Conservation (phyloP, 1,139 yeast species). For the Yamadazyma epiphylla region DNA sequence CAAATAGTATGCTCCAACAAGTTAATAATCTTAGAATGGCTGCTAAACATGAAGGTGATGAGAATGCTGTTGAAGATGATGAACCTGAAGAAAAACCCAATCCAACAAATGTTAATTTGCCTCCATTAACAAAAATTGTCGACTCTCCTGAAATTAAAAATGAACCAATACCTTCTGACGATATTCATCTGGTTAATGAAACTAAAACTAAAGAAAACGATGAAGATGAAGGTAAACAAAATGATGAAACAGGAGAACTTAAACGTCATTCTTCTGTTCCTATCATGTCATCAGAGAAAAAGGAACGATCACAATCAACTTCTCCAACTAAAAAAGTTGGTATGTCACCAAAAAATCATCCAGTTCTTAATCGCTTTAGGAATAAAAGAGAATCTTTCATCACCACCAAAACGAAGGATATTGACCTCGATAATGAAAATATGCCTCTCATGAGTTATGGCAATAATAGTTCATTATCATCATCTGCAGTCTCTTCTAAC, state of each 20-base stretch:
- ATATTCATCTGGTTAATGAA: constrained; percentile 8
- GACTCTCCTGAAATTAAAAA: constrained; percentile 5
- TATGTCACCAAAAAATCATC: constrained; percentile 9
- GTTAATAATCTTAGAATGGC: constrained; percentile 7
- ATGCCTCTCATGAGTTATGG: constrained; percentile 36
- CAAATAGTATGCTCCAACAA: constrained; percentile 12
- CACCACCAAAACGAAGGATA: constrained; percentile 1
- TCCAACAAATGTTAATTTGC: too few species aligned
- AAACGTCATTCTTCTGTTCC: constrained; percentile 10
- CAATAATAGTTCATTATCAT: constrained; percentile 13
- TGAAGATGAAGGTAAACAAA: constrained; percentile 9
- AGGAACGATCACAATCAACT: constrained; percentile 1
- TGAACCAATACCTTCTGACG: constrained; percentile 2
- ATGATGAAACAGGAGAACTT: constrained; percentile 2
- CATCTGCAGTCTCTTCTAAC: constrained; percentile 10
- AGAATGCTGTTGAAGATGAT: constrained; percentile 15
- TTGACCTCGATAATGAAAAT: constrained; percentile 38
- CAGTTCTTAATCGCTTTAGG: constrained; percentile 7
- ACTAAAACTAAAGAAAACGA: constrained; percentile 6
- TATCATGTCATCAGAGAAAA: constrained; percentile 3
- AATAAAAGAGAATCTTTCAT: constrained; percentile 8
- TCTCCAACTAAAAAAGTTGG: constrained; percentile 6
- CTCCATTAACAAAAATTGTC: not conserved
- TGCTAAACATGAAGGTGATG: constrained; percentile 11
- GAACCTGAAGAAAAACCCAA: too few species aligned